Base-by-base conservation (phyloP, 163 green algal species). In the Volvox carteri region DNA sequence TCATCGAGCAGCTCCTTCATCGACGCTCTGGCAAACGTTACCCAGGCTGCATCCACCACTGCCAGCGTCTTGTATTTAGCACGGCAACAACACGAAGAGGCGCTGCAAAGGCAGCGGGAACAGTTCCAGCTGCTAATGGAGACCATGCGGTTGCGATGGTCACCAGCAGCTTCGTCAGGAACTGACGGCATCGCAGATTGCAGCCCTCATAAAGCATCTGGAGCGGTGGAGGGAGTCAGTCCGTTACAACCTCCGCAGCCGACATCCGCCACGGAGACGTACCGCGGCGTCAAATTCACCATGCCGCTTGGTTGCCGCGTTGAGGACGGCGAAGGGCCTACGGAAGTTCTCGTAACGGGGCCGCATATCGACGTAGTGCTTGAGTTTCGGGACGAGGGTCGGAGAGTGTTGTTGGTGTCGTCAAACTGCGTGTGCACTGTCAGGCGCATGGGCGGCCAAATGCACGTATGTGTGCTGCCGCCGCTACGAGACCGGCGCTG, bases 41-140 rank as follows among this genome's bases (percentile, higher is more conserved):
- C 75, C 21, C 44, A 33, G 11, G 79, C 65, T 2, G 79, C 79
- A 21, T 39, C 41, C 33, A 42, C 19, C 44, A 56, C 42, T 1
- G 44, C 30, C 19, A 19, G 12, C 12, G 42, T n/a, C 0, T 46
- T 87, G 14, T 41, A 12, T 4, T 33, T n/a, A 18, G n/a, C 30
- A 2, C 79, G 79, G 1, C 52, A 87, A 70, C 12, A 67, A 28
- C 79, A 87, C 16, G 79, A 73, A 41, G 48, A 58, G 33, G 28
- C 46, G 33, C 68, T 88, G 11, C 67, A 81, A 52, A 30, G 65
- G 35, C 83, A 88, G 35, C 33, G 83, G 0, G 46, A 81, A 67
- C 37, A 56, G n/a, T 88, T 88, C 37, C 83, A 81, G 83, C 67
- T 73, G 4, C 39, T 80, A 12, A 56, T 88, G 83, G 9, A 41